Evolutionary conservation across 2,329 filamentous ascomycete species (phyloP).

Genomic region (Pestalotiopsis sp.): DNA sequence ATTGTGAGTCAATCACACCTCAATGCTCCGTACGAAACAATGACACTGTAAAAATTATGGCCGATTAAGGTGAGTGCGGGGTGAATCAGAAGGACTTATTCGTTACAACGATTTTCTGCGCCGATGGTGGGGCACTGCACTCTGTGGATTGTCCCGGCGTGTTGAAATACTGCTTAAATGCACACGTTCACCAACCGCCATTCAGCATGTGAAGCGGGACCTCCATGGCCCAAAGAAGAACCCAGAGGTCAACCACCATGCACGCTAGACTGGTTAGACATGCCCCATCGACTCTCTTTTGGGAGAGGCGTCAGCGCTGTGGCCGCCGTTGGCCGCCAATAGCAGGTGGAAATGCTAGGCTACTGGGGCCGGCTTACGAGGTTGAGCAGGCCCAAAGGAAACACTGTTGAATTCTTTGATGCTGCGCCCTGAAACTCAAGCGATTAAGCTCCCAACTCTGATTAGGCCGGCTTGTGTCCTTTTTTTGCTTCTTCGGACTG

Average conservation of each 20-base stretch:
- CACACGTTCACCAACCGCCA: neutral
- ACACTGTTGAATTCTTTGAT: conserved; percentile 1
- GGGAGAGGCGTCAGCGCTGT: neutral
- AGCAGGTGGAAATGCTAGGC: neutral
- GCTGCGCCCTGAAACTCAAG: conserved; percentile 9
- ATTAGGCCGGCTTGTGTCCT: neutral
- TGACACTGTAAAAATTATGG: neutral
- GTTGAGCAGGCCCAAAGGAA: neutral
- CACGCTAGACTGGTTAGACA: neutral
- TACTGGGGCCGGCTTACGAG: neutral
- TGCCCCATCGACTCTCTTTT: neutral
- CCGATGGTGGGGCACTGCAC: neutral
- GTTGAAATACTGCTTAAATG: neutral
- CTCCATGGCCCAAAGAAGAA: neutral
- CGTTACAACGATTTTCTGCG: neutral
- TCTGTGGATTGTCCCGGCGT: neutral
- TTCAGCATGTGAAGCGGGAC: conserved; percentile 2
- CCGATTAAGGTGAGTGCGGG: neutral
- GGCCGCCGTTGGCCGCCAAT: neutral
- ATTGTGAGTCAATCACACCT: conserved; percentile 5
- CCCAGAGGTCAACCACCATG: neutral
- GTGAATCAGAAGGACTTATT: neutral
- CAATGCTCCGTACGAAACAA: neutral
- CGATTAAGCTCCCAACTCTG: conserved; percentile 1
- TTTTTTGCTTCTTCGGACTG: neutral